Base-by-base conservation (phyloP, 1,284 basidiomycete species). In the Leccinum fuscescens region DNA sequence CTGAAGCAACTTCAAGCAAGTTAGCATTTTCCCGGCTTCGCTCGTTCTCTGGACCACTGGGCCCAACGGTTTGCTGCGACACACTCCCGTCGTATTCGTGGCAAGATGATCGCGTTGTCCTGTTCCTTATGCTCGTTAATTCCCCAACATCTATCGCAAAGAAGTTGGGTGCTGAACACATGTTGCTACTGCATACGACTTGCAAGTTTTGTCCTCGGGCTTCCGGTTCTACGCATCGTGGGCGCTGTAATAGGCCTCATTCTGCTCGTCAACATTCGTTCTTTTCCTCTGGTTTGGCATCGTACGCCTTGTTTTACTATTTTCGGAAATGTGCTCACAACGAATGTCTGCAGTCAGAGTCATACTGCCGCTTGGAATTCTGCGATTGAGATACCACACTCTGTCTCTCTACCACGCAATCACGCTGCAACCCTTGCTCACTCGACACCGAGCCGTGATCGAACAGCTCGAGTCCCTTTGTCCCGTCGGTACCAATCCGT, bases 211-310 rank as follows among this genome's bases (percentile, higher is more conserved):
- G 14, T 55, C 31, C 39, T 57, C 42, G 12, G 15, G 9, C 42
- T 55, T 27, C 52, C 42, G 17, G 17, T 65, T 8, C 27, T 56
- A 11, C 48, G 2, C 50, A 55, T 65, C 37, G 29, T 22, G 24
- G n/a, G 55, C 15, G 6, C 11, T 8, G 42, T 67, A n/a, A 15
- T 58, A 7, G 66, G 44, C 24, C 17, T 82, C 11, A 59, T 82
- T 27, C 63, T 82, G n/a, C 60, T 87, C n/a, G 56, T 85, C 22
- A 88, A 88, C 60, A 66, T 76, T 29, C 79, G 82, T 9, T 83
- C 84, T 1, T 79, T 83, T 70, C 87, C 87, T 1, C 69, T 88
- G n/a, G 73, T 74, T 29, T 89, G 86, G 86, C 87, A 89, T 65
- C 66, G 87, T 88, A 69, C 67, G 85, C 79, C 9, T 51, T 12